Conservation (phyloP, 768 basidiomycete genomes). For the Lactarius hatsudake region DNA sequence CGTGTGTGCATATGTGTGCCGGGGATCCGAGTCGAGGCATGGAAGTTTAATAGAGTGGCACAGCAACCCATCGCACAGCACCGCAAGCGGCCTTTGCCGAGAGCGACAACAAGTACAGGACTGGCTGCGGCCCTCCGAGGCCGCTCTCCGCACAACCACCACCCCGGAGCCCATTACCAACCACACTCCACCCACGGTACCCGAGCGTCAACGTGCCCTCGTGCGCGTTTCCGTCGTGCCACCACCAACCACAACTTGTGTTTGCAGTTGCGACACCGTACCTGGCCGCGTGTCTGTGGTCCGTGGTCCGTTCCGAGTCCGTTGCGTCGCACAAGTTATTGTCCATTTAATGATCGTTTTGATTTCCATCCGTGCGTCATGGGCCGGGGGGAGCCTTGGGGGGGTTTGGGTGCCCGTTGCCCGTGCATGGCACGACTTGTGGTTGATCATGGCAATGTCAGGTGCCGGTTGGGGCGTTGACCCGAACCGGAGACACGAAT, state of each 20-base stretch:
- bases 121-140: slow-evolving; percentile 1
- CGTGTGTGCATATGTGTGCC: not conserved
- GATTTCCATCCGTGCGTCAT: too few species aligned
- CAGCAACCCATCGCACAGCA: not conserved
- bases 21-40: not conserved
- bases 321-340: not conserved
- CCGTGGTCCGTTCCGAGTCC: not conserved
- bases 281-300: not conserved
- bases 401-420: not conserved
- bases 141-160: not conserved
- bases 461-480: not conserved
- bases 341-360: not conserved
- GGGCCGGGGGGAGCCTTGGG: too few species aligned
- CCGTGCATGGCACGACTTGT: not conserved
- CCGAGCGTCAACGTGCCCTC: not conserved
- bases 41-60: not conserved
- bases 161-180: not conserved
- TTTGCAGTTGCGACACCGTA: not conserved
- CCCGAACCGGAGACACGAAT: not conserved
- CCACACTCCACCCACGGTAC: not conserved
- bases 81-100: not conserved
- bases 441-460: not conserved
- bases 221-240: not conserved
- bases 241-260: not conserved
- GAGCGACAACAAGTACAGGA: not conserved